These are phyloP conservation scores for Podila verticillata DNA, from an alignment of 192 early-diverging fungal species.

Conservation along the genomic window DNA sequence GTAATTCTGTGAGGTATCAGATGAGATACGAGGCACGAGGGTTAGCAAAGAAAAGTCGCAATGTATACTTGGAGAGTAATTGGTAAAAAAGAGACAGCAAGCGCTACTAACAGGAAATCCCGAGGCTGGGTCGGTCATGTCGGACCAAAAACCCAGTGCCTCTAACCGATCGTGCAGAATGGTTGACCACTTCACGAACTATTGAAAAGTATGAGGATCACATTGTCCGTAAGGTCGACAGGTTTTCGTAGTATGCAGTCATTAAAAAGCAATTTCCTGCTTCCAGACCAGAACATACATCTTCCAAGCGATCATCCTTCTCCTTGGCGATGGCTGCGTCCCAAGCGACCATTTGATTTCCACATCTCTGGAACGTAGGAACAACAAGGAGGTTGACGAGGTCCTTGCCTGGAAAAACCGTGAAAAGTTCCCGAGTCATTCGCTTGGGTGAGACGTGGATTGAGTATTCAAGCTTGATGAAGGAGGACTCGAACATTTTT, in stretches of 20 bases:
- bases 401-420: conserved; percentile 73
- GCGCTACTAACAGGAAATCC: conserved; percentile 74
- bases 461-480: conserved; percentile 58
- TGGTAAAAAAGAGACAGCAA: background rate
- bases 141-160: conserved; percentile 80
- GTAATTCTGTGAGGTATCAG: conserved; percentile 55
- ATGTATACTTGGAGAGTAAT: background rate
- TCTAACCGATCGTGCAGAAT: conserved; percentile 63
- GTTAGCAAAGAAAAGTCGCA: background rate
- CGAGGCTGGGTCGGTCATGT: conserved; percentile 91
- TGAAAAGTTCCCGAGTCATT: conserved; percentile 72
- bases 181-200: conserved; percentile 81
- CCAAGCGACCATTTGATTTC: conserved; percentile 80
- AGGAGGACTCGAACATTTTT: conserved; percentile 19
- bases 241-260: too few species aligned
- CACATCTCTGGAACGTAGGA: conserved; percentile 82
- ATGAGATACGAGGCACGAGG: background rate
- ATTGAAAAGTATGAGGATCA: conserved; percentile 6
- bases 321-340: conserved; percentile 77
- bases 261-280: too few species aligned
- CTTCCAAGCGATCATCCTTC: conserved; percentile 83
- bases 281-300: conserved; percentile 51
- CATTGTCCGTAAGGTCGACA: background rate
- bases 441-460: conserved; percentile 58
- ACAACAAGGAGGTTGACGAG: conserved; percentile 73